Evolutionary conservation across 2,329 filamentous ascomycete genomes (phyloP).

Genomic region (Colletotrichum chrysophilum): DNA sequence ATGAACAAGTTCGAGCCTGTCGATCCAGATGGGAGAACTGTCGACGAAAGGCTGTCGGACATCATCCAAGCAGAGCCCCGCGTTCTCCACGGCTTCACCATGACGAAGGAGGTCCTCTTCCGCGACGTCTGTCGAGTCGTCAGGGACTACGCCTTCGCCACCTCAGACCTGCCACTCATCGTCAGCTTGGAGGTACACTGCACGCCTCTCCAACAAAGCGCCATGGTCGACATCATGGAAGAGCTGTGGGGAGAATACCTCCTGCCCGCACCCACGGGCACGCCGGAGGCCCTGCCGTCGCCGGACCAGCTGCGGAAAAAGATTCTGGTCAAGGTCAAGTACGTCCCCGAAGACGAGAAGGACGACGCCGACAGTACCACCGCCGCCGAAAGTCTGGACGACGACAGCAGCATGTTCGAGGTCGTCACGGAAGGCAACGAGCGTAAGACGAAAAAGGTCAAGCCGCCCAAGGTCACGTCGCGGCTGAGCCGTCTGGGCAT

Average conservation of each 20-base stretch:
- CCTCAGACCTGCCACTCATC: slow-evolving; percentile 81
- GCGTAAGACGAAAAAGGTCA: slow-evolving; percentile 30
- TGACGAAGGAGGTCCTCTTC: slow-evolving; percentile 89
- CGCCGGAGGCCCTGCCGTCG: slow-evolving; percentile 62
- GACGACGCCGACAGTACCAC: slow-evolving; percentile 38
- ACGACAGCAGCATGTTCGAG: background rate
- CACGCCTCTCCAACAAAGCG: slow-evolving; percentile 76
- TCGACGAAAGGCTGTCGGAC: slow-evolving; percentile 29
- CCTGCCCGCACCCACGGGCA: slow-evolving; percentile 58
- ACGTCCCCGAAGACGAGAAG: slow-evolving; percentile 51
- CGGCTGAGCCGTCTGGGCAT: slow-evolving; percentile 78
- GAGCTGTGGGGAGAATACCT: slow-evolving; percentile 79
- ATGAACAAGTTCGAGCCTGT: slow-evolving; percentile 24
- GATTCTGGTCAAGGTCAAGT: slow-evolving; percentile 86
- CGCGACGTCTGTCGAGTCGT: slow-evolving; percentile 85
- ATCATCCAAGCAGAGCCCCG: slow-evolving; percentile 64
- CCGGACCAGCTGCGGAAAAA: slow-evolving; percentile 75
- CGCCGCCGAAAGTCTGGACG: slow-evolving; percentile 45
- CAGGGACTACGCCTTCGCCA: slow-evolving; percentile 76
- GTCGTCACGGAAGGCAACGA: background rate
- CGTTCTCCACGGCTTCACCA: slow-evolving; percentile 86
- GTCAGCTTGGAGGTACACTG: slow-evolving; percentile 95
- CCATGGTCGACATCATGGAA: slow-evolving; percentile 92
- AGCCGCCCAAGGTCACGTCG: slow-evolving; percentile 71
- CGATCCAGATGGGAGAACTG: background rate